These are phyloP conservation scores for Colletotrichum spaethianum DNA, from an alignment of 2,329 filamentous ascomycete genomes.

Conservation along the genomic window DNA sequence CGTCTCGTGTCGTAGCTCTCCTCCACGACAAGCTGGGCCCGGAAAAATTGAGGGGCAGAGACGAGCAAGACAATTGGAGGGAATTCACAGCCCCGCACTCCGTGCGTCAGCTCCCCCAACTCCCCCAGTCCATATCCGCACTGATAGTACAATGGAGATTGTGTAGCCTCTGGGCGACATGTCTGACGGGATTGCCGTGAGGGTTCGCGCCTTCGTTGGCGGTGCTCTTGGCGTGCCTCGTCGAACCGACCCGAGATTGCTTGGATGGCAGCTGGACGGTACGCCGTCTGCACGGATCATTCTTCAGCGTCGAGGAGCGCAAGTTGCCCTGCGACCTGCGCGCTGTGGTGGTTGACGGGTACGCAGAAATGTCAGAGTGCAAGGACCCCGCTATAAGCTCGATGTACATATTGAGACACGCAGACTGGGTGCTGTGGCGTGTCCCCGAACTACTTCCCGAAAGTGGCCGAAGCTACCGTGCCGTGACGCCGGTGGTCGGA, in stretches of 20 bases:
- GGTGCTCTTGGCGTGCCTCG: background rate
- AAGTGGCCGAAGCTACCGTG: conserved; percentile 14
- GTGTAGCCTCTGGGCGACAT: background rate
- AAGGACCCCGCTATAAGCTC: background rate
- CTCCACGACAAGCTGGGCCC: conserved; percentile 40
- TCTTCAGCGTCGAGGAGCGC: conserved; percentile 9
- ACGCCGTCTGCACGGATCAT: background rate
- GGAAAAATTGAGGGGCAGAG: conserved; percentile 56
- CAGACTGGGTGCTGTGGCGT: background rate
- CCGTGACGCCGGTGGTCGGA: conserved; percentile 30
- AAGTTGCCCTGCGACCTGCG: background rate
- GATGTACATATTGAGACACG: background rate
- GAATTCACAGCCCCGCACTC: conserved; percentile 40
- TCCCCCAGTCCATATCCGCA: background rate
- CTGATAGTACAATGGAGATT: conserved; percentile 5
- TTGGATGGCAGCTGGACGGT: background rate
- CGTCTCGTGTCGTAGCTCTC: conserved; percentile 20
- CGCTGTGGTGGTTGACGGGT: background rate
- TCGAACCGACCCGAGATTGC: background rate
- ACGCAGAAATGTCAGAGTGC: background rate
- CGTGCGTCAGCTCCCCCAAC: conserved; percentile 33
- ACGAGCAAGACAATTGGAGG: conserved; percentile 45
- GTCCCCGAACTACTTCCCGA: conserved; percentile 14
- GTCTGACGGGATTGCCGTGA: background rate
- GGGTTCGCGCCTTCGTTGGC: background rate